Percentiles rank a stretch among this genome's conserved stretches.
phyloP scores from a whole-genome alignment of 2,329 filamentous ascomycete species.

The Pseudogymnoascus sp. region DNA sequence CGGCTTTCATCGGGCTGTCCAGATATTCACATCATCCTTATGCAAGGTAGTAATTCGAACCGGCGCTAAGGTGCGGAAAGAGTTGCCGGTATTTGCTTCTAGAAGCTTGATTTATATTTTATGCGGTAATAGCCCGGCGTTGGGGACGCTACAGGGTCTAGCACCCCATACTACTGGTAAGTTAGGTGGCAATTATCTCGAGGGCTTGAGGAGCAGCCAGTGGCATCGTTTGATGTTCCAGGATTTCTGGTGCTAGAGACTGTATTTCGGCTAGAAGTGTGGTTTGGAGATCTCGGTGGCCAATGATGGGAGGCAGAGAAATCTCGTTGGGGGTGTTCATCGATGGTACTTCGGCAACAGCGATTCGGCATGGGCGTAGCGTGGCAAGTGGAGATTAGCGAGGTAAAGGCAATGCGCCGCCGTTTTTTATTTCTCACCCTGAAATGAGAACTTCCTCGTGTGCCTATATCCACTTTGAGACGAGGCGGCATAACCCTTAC shows the following conservation, averaged over 20 bases:
- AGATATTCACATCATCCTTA: background rate
- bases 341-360: slow-evolving; percentile 1
- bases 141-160: background rate
- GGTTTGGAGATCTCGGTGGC: background rate
- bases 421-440: background rate
- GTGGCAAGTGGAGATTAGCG: slow-evolving; percentile 1
- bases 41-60: background rate
- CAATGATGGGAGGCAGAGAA: background rate
- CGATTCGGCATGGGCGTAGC: background rate
- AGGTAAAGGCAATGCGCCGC: background rate
- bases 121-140: slow-evolving; percentile 5
- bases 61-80: background rate
- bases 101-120: slow-evolving; percentile 1
- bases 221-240: background rate
- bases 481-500: slow-evolving; percentile 4
- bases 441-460: background rate
- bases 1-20: background rate
- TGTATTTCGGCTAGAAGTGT: background rate
- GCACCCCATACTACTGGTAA: background rate
- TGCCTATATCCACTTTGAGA: background rate
- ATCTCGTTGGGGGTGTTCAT: background rate
- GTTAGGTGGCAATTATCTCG: background rate
- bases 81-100: background rate
- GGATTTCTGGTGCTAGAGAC: background rate
- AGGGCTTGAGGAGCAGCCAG: background rate